Base-by-base conservation (phyloP, 495 filamentous ascomycete genomes). In the Patellaria atrata region DNA sequence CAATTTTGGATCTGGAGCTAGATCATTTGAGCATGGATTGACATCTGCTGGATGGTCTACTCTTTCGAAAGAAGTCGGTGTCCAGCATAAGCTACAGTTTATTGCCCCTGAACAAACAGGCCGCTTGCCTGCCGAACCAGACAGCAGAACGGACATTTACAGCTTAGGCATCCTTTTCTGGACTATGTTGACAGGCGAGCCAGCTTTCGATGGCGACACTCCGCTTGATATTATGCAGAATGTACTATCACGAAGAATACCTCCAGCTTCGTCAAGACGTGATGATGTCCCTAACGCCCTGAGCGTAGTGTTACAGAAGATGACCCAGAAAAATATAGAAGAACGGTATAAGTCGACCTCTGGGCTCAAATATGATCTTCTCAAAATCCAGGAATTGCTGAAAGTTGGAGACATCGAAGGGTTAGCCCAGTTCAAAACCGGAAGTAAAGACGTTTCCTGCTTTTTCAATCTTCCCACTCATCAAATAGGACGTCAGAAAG, bases 21-120 rank as follows among this genome's bases (percentile, higher is more conserved):
- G 81, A 34, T 79, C 82, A 3, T 91, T 92, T 46, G 84, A 94
- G 57, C 77, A 89, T 59, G 80, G 82, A 12, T 61, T 94, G 24
- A 80, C 75, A 10, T 82, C 78, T 45, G 74, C 77, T 29, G 82
- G 82, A 26, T 94, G 85, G 85, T 77, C 75, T 5, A 64, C 75
- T 2, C 61, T 92, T 24, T 82, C 78, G 3, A 71, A 73, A 24
- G 79, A 89, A 51, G 56, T 82, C 22, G 84, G 83, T 0, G 76
- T 81, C 17, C 80, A 79, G 50, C 77, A 81, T 44, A 91, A 89
- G 56, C 60, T 94, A 14, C 72, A 82, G 38, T 91, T 76, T 48
- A 84, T 94, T 52, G 83, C 81, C 27, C 82, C 85, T 0, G 85
- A 94, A 45, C 84, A 92, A 62, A 94, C 84, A 10, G 85, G 85